Evolutionary conservation across 495 filamentous ascomycete species (phyloP).

Genomic region (Penicillium parvum): DNA sequence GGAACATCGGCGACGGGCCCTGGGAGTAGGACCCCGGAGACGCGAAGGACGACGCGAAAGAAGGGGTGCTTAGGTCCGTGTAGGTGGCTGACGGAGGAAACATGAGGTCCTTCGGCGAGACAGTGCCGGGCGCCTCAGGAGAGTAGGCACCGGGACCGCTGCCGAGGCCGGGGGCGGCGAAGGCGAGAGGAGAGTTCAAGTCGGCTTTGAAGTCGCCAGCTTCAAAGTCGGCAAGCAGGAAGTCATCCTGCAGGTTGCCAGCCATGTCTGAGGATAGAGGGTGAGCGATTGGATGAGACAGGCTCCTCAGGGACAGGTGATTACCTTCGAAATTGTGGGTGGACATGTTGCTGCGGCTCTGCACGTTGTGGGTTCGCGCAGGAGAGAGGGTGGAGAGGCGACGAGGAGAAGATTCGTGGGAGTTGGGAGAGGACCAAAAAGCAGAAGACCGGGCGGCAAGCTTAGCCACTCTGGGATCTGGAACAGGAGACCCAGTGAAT

Average conservation of each 20-base stretch:
- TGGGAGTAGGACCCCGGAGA: slow-evolving; percentile 64
- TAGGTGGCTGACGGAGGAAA: slow-evolving; percentile 77
- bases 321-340: slow-evolving; percentile 35
- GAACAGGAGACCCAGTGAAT: slow-evolving; percentile 32
- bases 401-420: slow-evolving; percentile 36
- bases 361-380: slow-evolving; percentile 27
- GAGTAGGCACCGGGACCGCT: slow-evolving; percentile 9
- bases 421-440: slow-evolving; percentile 42
- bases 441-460: slow-evolving; percentile 40
- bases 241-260: no score
- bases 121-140: slow-evolving; percentile 48
- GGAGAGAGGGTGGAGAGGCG: slow-evolving; percentile 55
- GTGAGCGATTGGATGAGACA: slow-evolving; percentile 1
- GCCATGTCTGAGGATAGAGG: slow-evolving; percentile 6
- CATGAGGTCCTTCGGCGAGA: slow-evolving; percentile 84
- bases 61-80: slow-evolving; percentile 81
- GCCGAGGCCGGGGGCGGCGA: no score
- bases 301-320: slow-evolving; percentile 1
- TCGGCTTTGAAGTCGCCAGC: slow-evolving; percentile 25
- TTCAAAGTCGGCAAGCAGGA: slow-evolving; percentile 34
- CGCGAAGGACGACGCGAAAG: slow-evolving; percentile 73
- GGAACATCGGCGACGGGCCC: slow-evolving; percentile 68
- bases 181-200: slow-evolving; percentile 27
- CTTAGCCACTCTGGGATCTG: slow-evolving; percentile 37
- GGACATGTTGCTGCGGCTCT: slow-evolving; percentile 39